Percentiles rank a stretch among this genome's conserved stretches.
These are phyloP conservation scores for Hypoxylon rickii DNA, from an alignment of 495 filamentous ascomycete genomes.

Conservation along the genomic window DNA sequence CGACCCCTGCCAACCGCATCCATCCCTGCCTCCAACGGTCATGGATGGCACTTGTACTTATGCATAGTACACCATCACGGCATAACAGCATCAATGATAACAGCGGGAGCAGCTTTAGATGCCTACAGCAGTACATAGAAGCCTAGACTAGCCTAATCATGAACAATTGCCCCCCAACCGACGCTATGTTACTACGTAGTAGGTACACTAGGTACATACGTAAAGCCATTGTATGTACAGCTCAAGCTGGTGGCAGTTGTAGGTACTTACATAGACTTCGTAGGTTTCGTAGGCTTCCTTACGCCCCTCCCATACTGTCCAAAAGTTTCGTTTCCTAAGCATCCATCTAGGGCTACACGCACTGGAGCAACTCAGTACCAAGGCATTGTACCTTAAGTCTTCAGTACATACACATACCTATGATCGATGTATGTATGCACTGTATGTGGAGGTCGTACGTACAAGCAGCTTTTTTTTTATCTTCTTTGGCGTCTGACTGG, in stretches of 20 bases:
- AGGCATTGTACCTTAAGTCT: background rate
- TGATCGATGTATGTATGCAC: no score
- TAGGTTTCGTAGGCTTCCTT: no score
- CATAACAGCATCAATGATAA: no score
- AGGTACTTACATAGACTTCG: no score
- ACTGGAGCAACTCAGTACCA: background rate
- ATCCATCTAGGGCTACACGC: background rate
- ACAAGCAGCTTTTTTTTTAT: no score
- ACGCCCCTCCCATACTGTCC: conserved; percentile 31
- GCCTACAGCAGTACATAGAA: background rate
- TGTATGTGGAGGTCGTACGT: no score
- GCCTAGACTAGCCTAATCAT: conserved; percentile 26
- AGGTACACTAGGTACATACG: no score
- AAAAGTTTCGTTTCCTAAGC: background rate
- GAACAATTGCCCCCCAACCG: conserved; percentile 24
- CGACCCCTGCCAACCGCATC: conserved; percentile 4
- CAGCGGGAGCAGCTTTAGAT: conserved; percentile 26
- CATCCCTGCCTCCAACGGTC: conserved; percentile 10
- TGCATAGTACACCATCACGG: conserved; percentile 2
- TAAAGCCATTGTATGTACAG: no score
- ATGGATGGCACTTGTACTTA: conserved; percentile 22
- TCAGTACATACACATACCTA: conserved; percentile 8
- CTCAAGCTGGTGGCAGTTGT: no score
- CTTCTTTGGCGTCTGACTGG: conserved; percentile 10
- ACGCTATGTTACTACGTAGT: no score